These are phyloP conservation scores for Coemansia sp. DNA, from an alignment of 192 early-diverging fungal species.

Conservation along the genomic window DNA sequence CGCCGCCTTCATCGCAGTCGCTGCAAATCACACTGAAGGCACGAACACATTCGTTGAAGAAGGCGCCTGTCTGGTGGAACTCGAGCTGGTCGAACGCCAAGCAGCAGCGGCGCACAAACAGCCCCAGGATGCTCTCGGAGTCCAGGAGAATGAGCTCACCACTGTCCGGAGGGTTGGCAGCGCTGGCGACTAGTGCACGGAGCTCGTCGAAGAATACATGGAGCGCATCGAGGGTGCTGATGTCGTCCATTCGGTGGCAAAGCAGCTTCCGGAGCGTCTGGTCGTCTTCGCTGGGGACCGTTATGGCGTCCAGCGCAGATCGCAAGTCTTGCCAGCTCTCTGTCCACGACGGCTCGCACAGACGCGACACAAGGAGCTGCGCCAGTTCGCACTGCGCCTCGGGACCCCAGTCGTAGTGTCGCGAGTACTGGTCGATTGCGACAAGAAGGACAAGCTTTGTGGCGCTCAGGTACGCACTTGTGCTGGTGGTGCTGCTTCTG, in stretches of 20 bases:
- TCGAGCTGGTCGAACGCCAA: constrained; percentile 51
- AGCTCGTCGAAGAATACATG: constrained; percentile 35
- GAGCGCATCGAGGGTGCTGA: constrained; percentile 29
- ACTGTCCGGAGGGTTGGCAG: constrained; percentile 1
- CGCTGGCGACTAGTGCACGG: constrained; percentile 13
- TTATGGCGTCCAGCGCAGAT: not conserved
- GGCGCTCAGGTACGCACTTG: constrained; percentile 33
- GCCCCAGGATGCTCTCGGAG: constrained; percentile 46
- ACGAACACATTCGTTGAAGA: constrained; percentile 22
- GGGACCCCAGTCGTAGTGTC: constrained; percentile 48
- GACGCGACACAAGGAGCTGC: constrained; percentile 19
- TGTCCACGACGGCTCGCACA: constrained; percentile 22
- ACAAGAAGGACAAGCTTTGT: constrained; percentile 37
- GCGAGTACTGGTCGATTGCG: constrained; percentile 41
- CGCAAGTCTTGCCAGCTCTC: constrained; percentile 8
- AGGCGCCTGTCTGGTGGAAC: constrained; percentile 34
- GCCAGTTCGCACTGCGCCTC: constrained; percentile 29
- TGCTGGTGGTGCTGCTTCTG: not conserved
- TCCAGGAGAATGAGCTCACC: constrained; percentile 24
- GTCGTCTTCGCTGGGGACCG: constrained; percentile 8
- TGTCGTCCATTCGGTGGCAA: constrained; percentile 4
- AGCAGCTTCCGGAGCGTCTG: constrained; percentile 20
- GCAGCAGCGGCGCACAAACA: constrained; percentile 46
- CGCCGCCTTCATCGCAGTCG: not conserved
- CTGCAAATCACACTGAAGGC: constrained; percentile 7